A percentile compares a stretch with the other conserved stretches of the same genome.
phyloP scores from a whole-genome alignment of 2,329 filamentous ascomycete genomes.

The Teratosphaeria destructans region DNA sequence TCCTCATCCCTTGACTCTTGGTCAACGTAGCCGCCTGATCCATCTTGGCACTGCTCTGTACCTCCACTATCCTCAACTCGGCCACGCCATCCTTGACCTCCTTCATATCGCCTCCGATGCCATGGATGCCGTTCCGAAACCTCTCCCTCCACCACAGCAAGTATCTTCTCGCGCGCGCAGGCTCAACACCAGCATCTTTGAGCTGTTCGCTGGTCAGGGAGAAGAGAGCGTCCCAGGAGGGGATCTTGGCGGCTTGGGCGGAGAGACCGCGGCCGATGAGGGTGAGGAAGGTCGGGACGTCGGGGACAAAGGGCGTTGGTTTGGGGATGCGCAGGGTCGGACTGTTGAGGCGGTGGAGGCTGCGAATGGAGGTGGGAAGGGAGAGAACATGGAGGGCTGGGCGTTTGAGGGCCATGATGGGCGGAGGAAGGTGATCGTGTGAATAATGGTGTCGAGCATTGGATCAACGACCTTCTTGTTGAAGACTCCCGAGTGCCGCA shows the following conservation, averaged over 20 bases:
- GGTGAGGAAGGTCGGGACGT: slow-evolving; percentile 74
- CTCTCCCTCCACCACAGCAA: slow-evolving; percentile 79
- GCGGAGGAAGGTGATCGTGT: not conserved
- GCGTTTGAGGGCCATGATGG: slow-evolving; percentile 20
- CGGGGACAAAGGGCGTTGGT: slow-evolving; percentile 76
- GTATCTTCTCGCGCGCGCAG: slow-evolving; percentile 70
- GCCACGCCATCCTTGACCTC: slow-evolving; percentile 56
- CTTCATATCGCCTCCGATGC: slow-evolving; percentile 71
- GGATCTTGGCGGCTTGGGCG: slow-evolving; percentile 75
- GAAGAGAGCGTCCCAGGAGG: slow-evolving; percentile 85
- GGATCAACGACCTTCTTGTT: not conserved
- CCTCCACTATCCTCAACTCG: slow-evolving; percentile 48
- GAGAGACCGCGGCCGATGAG: slow-evolving; percentile 81
- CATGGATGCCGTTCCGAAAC: slow-evolving; percentile 67
- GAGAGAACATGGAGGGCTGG: slow-evolving; percentile 10
- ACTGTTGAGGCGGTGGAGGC: slow-evolving; percentile 23
- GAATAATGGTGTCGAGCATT: not conserved
- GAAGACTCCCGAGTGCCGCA: not conserved
- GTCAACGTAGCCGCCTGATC: slow-evolving; percentile 37
- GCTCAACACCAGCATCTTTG: slow-evolving; percentile 75
- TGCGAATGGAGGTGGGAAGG: slow-evolving; percentile 1
- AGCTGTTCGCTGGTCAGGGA: slow-evolving; percentile 67
- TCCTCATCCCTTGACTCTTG: slow-evolving; percentile 44
- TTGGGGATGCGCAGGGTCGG: slow-evolving; percentile 45
- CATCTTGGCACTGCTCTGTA: slow-evolving; percentile 30